Evolutionary conservation across 202 grass and related monocot species (phyloP).

Genomic region (Zizania palustris): DNA sequence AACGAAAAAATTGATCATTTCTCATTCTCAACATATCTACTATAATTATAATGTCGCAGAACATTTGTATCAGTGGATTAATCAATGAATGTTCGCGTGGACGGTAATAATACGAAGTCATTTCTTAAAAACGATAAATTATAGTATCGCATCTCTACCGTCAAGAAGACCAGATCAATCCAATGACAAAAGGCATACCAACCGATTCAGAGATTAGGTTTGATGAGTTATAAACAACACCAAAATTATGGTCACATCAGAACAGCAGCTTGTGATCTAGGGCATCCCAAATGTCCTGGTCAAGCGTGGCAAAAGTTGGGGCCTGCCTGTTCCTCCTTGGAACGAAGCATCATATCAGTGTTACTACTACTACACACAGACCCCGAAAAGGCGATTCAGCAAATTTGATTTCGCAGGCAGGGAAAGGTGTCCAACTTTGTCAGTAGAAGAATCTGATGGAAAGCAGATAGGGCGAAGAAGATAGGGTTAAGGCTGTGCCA

Average conservation of each 20-base stretch:
- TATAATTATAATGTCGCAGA: too few species aligned
- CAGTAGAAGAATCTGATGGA: slow-evolving; percentile 77
- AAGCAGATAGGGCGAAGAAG: slow-evolving; percentile 69
- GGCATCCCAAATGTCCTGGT: slow-evolving; percentile 50
- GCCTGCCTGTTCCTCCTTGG: slow-evolving; percentile 60
- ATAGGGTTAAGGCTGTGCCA: slow-evolving; percentile 57
- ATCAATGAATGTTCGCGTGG: too few species aligned
- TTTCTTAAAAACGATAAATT: too few species aligned
- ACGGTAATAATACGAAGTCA: too few species aligned
- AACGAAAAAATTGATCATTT: too few species aligned
- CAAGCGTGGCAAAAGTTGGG: slow-evolving; percentile 58
- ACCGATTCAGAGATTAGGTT: slow-evolving; percentile 33
- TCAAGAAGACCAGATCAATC: too few species aligned
- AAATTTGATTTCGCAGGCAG: slow-evolving; percentile 41
- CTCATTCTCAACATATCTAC: too few species aligned
- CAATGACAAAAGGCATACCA: slow-evolving; percentile 37
- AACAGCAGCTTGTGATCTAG: slow-evolving; percentile 61
- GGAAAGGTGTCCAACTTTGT: slow-evolving; percentile 41
- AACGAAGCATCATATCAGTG: slow-evolving; percentile 36
- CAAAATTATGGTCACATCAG: slow-evolving; percentile 37
- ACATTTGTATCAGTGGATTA: too few species aligned
- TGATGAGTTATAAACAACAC: slow-evolving; percentile 44
- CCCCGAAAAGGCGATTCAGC: slow-evolving; percentile 21
- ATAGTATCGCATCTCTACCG: too few species aligned
- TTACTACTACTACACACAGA: slow-evolving; percentile 3